A percentile compares a stretch with the other conserved stretches of the same genome.
These are phyloP conservation scores for Spongispora temasekensis DNA, from an alignment of 1,284 basidiomycete genomes.

Conservation along the genomic window DNA sequence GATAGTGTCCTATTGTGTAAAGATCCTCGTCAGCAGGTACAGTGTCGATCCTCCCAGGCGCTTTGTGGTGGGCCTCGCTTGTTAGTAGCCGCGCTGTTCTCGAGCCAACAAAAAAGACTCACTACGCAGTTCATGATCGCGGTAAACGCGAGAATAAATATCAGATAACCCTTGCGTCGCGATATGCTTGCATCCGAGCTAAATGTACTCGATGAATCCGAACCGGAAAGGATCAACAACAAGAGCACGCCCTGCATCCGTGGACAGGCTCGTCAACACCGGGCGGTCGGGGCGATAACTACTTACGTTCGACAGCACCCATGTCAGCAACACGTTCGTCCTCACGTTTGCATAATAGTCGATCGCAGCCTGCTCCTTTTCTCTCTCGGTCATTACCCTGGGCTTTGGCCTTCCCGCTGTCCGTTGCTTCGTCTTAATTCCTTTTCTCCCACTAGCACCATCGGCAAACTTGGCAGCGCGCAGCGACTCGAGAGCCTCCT, in stretches of 20 bases:
- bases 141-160: conserved; percentile 79
- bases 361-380: conserved; percentile 77
- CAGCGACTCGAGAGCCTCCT: conserved; percentile 85
- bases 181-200: conserved; percentile 48
- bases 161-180: conserved; percentile 74
- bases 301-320: conserved; percentile 83
- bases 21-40: conserved; percentile 62
- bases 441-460: conserved; percentile 4
- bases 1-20: conserved; percentile 49
- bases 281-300: background rate
- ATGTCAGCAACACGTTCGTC: conserved; percentile 87
- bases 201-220: conserved; percentile 66
- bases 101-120: conserved; percentile 17
- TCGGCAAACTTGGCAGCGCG: conserved; percentile 63
- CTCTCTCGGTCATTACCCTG: conserved; percentile 42
- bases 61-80: conserved; percentile 33
- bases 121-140: conserved; percentile 71
- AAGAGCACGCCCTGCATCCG: conserved; percentile 66
- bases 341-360: conserved; percentile 90
- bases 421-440: conserved; percentile 13
- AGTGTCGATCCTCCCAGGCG: conserved; percentile 65
- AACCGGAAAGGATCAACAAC: conserved; percentile 71
- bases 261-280: conserved; percentile 4
- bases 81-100: background rate
- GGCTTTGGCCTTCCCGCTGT: conserved; percentile 26